Evolutionary conservation across 2,329 filamentous ascomycete genomes (phyloP), one percentile per base, ranked within the genome.

Genomic region (Aspergillus hiratsukae): DNA sequence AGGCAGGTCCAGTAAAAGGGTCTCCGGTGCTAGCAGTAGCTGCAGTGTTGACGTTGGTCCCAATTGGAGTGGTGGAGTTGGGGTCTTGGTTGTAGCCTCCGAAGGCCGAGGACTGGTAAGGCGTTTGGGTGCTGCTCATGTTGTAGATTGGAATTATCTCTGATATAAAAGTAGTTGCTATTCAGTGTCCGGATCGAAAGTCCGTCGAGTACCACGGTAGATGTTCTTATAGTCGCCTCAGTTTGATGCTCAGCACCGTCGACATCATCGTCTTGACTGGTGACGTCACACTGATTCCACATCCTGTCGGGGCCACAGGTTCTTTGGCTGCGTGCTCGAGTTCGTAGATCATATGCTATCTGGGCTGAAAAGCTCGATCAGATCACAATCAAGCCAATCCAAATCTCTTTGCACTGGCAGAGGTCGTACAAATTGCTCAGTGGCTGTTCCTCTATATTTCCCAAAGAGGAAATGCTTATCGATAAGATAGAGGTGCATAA

Each of bases 51-150:
- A 58, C 53, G 17, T 59, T 54, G 10, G 59, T 57, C 11, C 52
- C 55, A 29, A 55, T 52, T 4, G 53, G 54, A n/a, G 59, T 61
- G 35, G 58, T 56, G 9, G 59, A 50, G 28, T 37, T 56, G 28
- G 53, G 56, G 25, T 61, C 49, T 48, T 59, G 56, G 48, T 49
- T 54, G 29, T 58, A 49, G 27, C 35, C 43, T 3, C 51, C 54
- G n/a, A 60, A 61, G 55, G 49, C 55, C 43, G 59, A 57, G n/a
- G 55, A 28, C 45, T 57, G 45, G 46, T 63, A 61, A 3, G 59
- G 58, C 19, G 61, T 40, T 50, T 62, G 60, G 2, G 58, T 60
- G 28, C 52, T 55, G 27, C 51, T 61, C 55, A 60, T 64, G n/a
- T n/a, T 57, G 53, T 14, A 14, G 23, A 54, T 14, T 40, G 48